phyloP scores from a whole-genome alignment of 2,329 filamentous ascomycete species.

The Hypoxylon sp. region DNA sequence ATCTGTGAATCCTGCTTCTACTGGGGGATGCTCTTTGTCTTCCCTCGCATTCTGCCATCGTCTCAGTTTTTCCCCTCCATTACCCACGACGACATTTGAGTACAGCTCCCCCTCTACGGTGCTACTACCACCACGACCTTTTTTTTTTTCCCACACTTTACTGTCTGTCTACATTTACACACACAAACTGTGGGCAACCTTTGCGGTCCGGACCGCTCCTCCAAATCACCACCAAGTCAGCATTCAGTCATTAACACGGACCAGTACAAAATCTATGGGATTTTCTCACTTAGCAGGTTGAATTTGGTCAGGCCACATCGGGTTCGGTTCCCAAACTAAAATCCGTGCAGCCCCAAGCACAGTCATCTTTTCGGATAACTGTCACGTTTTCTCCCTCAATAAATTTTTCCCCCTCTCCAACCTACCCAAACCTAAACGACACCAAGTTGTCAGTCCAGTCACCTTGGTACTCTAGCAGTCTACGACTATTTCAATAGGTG shows the following conservation, averaged over 20 bases:
- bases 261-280: slow-evolving; percentile 28
- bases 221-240: slow-evolving; percentile 25
- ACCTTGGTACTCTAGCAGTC: slow-evolving; percentile 14
- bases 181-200: slow-evolving; percentile 33
- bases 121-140: neutral
- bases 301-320: slow-evolving; percentile 45
- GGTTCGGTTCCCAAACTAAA: slow-evolving; percentile 44
- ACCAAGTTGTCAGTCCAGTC: slow-evolving; percentile 8
- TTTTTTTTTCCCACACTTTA: slow-evolving; percentile 5
- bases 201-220: slow-evolving; percentile 42
- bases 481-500: slow-evolving; percentile 42
- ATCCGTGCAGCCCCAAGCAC: slow-evolving; percentile 43
- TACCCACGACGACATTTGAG: slow-evolving; percentile 10
- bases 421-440: slow-evolving; percentile 38
- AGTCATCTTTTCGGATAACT: slow-evolving; percentile 46
- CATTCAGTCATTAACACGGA: slow-evolving; percentile 30
- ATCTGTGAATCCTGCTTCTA: slow-evolving; percentile 25
- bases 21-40: slow-evolving; percentile 28
- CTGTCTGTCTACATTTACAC: slow-evolving; percentile 16
- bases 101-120: slow-evolving; percentile 4
- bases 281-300: slow-evolving; percentile 40
- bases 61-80: slow-evolving; percentile 22
- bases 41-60: slow-evolving; percentile 18
- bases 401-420: slow-evolving; percentile 40
- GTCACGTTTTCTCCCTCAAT: slow-evolving; percentile 44